A percentile compares a stretch with the other conserved stretches of the same genome.
phyloP scores from a whole-genome alignment of 495 filamentous ascomycete genomes.

The Penicillium angulare region DNA sequence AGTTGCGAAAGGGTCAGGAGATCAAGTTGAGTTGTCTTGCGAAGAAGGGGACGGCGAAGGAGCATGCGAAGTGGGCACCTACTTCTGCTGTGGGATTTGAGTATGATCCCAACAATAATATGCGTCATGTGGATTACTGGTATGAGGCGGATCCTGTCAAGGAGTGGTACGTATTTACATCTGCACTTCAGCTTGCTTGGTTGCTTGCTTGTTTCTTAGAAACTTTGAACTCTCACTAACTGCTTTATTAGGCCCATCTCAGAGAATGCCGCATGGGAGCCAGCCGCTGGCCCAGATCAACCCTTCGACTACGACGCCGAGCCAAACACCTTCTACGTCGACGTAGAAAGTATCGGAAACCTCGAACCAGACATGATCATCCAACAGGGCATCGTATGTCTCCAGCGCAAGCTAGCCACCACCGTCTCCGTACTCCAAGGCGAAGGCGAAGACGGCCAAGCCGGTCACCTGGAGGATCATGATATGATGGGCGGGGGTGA shows the following conservation, averaged over 20 bases:
- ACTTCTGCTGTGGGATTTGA: constrained; percentile 92
- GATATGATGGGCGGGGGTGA: constrained; percentile 62
- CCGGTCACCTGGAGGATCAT: constrained; percentile 45
- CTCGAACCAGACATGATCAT: constrained; percentile 85
- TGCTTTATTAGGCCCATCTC: constrained; percentile 68
- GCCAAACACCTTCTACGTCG: constrained; percentile 82
- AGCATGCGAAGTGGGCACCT: constrained; percentile 97
- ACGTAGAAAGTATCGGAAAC: constrained; percentile 85
- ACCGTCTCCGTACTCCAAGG: constrained; percentile 73
- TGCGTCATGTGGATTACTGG: constrained; percentile 88
- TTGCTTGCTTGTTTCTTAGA: neutral
- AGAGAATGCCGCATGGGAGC: constrained; percentile 81
- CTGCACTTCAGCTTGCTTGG: neutral
- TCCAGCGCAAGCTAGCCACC: constrained; percentile 84
- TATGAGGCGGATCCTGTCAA: constrained; percentile 79
- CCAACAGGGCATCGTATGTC: constrained; percentile 80
- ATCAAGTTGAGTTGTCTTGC: constrained; percentile 86
- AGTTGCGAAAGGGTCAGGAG: constrained; percentile 84
- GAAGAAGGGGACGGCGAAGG: constrained; percentile 98
- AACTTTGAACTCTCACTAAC: neutral
- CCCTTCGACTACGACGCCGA: constrained; percentile 89
- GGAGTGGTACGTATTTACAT: constrained; percentile 83
- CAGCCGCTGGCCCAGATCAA: constrained; percentile 72
- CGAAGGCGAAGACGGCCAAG: constrained; percentile 44
- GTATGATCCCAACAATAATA: constrained; percentile 94